These are phyloP conservation scores for Lunularia cruciata DNA, from an alignment of 225 moss, liverwort and hornwort species.

Conservation along the genomic window DNA sequence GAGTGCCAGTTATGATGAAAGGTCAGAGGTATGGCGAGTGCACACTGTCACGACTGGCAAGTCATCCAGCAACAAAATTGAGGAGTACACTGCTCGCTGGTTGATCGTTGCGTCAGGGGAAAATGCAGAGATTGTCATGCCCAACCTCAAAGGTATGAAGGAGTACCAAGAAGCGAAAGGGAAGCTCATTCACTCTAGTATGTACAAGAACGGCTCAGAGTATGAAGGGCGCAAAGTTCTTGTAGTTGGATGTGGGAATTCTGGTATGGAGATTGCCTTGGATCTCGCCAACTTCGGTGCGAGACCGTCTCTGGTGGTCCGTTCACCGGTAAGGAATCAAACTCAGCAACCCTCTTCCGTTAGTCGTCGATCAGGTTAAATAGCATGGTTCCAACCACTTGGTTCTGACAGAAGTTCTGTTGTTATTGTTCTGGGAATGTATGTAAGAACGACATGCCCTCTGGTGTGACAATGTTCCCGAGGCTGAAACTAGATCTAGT, in stretches of 20 bases:
- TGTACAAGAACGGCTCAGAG: constrained; percentile 64
- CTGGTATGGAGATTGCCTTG: constrained; percentile 93
- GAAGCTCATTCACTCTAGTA: constrained; percentile 55
- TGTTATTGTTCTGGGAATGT: too few relatives aligned
- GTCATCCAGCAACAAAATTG: constrained; percentile 14
- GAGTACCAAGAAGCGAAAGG: constrained; percentile 54
- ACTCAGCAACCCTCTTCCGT: too few relatives aligned
- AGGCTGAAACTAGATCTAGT: too few relatives aligned
- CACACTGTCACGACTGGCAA: constrained; percentile 27
- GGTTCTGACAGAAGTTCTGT: too few relatives aligned
- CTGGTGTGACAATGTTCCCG: too few relatives aligned
- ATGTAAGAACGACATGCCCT: too few relatives aligned
- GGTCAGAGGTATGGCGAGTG: constrained; percentile 56
- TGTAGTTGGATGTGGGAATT: constrained; percentile 86
- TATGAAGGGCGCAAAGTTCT: constrained; percentile 58
- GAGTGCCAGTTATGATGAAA: constrained; percentile 44
- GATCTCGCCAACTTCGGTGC: constrained; percentile 79
- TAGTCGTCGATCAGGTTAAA: too few relatives aligned
- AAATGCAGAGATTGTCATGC: constrained; percentile 84
- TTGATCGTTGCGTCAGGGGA: constrained; percentile 93
- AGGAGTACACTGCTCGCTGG: constrained; percentile 71
- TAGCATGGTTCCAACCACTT: too few relatives aligned
- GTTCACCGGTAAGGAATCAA: constrained; percentile 56
- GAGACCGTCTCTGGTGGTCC: constrained; percentile 69
- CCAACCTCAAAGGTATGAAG: constrained; percentile 49